phyloP scores from a whole-genome alignment of 345 rosid species.

The Balakata baccata region DNA sequence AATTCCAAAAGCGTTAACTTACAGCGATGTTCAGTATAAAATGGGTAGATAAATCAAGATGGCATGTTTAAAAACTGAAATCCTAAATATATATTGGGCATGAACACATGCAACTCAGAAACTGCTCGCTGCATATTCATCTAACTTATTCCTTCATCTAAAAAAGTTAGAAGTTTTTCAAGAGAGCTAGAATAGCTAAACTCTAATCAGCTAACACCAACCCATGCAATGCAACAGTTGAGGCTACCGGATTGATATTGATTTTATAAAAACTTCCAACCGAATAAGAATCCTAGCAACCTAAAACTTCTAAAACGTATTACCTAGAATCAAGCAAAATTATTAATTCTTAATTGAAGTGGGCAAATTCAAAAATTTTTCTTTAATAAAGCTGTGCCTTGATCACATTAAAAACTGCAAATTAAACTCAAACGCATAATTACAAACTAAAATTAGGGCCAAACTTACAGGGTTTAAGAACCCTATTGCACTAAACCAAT shows the following conservation, averaged over 20 bases:
- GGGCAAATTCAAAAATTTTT: background rate
- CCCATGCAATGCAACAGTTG: conserved; percentile 15
- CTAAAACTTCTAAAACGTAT: background rate
- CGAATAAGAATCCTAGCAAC: background rate
- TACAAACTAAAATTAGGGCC: background rate
- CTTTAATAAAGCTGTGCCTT: background rate
- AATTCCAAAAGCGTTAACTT: background rate
- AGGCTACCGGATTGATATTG: background rate
- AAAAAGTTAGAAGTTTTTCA: background rate
- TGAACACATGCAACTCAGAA: background rate
- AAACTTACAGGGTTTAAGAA: background rate
- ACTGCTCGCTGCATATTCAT: background rate
- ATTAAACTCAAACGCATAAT: background rate
- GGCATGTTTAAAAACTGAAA: background rate
- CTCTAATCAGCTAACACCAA: background rate
- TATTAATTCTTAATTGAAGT: background rate
- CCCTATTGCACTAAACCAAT: background rate
- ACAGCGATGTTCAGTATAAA: background rate
- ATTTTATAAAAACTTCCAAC: background rate
- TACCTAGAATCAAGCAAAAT: background rate
- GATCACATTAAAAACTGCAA: background rate
- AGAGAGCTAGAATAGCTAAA: background rate
- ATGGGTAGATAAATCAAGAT: background rate
- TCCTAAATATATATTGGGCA: background rate
- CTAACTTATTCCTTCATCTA: background rate